Evolutionary conservation across 108 stramenopile genomes (phyloP), one percentile per base, ranked within the genome.

Genomic region (Skeletonema potamos): DNA sequence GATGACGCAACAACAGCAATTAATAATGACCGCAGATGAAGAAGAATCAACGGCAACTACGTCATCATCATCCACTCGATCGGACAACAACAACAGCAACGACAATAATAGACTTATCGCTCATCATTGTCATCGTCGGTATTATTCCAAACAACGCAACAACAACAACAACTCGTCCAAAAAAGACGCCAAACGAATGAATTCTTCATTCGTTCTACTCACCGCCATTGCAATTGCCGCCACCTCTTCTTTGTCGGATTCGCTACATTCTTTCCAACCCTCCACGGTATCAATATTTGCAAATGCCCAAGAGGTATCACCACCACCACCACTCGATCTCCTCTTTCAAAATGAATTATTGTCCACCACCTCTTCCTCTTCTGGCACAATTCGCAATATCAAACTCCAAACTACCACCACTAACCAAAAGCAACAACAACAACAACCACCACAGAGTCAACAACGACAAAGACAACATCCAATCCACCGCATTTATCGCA

Each of bases 401-500:
- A 0, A 41, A 41, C 15, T n/a, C 39, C 15, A 0, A 2, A 62
- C 12, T 5, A 59, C 59, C 0, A 6, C 59, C 11, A 51, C n/a
- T n/a, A n/a, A n/a, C n/a, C n/a, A n/a, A n/a, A n/a, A n/a, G n/a
- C 61, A 62, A 62, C 28, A 37, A 62, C 61, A 62, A 62, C 3
- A 61, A 34, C 13, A 9, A 1, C 11, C 55, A 56, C 12, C 3
- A 27, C n/a, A 9, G 4, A 13, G 37, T 41, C 11, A 41, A n/a
- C 15, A 41, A 12, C 39, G 41, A 22, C 41, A 4, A 41, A 12
- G 51, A 4, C n/a, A 46, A n/a, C 82, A 79, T 56, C 82, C 85
- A 4, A 82, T 94, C 67, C 89, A 74, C 4, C 68, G 86, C 39
- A 70, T 92, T 7, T 91, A 94, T 56, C 81, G 84, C 20, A 68